These are phyloP conservation scores for Chaetomium globosum DNA, from an alignment of 2,329 filamentous ascomycete species.

Conservation along the genomic window DNA sequence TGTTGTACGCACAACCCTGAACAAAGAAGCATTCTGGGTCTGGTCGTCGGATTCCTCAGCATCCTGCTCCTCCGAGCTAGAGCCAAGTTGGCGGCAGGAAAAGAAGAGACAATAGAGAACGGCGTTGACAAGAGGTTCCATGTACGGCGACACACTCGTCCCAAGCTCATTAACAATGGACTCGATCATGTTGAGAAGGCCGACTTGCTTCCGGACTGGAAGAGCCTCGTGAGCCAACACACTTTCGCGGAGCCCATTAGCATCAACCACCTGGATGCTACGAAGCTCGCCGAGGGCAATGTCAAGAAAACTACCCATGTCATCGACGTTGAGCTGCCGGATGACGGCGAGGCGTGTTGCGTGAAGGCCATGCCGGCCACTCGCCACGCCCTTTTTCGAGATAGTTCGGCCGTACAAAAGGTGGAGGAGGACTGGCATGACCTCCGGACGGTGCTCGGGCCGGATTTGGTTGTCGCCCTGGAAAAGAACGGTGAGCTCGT, in stretches of 20 bases:
- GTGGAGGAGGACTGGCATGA: slow-evolving; percentile 85
- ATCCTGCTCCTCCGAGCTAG: slow-evolving; percentile 45
- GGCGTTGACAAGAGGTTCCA: slow-evolving; percentile 70
- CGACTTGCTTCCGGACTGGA: slow-evolving; percentile 77
- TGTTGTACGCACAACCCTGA: slow-evolving; percentile 67
- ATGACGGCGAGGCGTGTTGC: slow-evolving; percentile 79
- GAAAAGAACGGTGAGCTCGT: slow-evolving; percentile 88
- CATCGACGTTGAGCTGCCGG: slow-evolving; percentile 71
- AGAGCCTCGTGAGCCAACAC: slow-evolving; percentile 63
- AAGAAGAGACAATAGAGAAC: slow-evolving; percentile 79
- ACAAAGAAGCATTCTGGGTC: slow-evolving; percentile 57
- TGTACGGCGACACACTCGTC: slow-evolving; percentile 68
- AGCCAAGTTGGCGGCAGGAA: slow-evolving; percentile 56
- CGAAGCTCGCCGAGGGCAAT: slow-evolving; percentile 76
- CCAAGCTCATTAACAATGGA: slow-evolving; percentile 85
- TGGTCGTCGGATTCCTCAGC: slow-evolving; percentile 50
- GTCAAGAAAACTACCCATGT: slow-evolving; percentile 78
- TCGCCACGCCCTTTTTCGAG: slow-evolving; percentile 73
- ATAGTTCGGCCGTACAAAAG: slow-evolving; percentile 89
- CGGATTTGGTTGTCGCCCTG: slow-evolving; percentile 74
- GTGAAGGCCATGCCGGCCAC: slow-evolving; percentile 78
- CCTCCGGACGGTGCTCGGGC: slow-evolving; percentile 67
- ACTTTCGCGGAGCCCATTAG: slow-evolving; percentile 52
- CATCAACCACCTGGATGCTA: slow-evolving; percentile 60
- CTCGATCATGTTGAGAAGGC: slow-evolving; percentile 88